phyloP scores from a whole-genome alignment of 345 rosid genomes.

The Populus davidiana region DNA sequence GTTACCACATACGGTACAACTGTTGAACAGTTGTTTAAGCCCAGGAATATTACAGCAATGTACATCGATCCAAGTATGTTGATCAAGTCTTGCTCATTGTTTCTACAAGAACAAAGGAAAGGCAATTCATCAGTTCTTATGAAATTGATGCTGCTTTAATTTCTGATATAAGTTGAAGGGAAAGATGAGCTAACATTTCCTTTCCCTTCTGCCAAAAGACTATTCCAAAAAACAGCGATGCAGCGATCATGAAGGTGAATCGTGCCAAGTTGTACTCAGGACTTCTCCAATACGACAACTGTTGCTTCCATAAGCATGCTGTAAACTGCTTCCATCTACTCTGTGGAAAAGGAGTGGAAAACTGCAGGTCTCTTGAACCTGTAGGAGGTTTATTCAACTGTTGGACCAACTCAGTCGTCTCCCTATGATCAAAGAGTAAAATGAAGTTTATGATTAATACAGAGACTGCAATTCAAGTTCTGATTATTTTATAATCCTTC shows the following conservation, averaged over 20 bases:
- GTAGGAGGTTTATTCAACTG: conserved; percentile 29
- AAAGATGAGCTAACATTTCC: neutral
- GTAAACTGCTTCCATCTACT: conserved; percentile 44
- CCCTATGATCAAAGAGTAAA: conserved; percentile 19
- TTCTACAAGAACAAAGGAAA: neutral
- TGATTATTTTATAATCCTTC: too few species aligned
- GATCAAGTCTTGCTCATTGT: neutral
- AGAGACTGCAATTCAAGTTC: too few species aligned
- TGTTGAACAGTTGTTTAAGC: neutral
- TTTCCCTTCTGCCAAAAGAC: conserved; percentile 51
- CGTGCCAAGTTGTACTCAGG: conserved; percentile 50
- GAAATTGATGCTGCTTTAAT: neutral
- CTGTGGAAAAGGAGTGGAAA: conserved; percentile 35
- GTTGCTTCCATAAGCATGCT: conserved; percentile 61
- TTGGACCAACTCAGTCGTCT: conserved; percentile 20
- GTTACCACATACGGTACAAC: neutral
- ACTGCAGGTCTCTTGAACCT: conserved; percentile 27
- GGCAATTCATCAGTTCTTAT: neutral
- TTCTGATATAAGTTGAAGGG: neutral
- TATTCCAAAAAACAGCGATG: conserved; percentile 39
- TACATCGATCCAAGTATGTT: neutral
- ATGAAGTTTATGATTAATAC: too few species aligned
- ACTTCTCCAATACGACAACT: conserved; percentile 60
- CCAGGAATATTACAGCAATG: neutral
- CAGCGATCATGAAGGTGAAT: conserved; percentile 17